Evolutionary conservation across 805 yeast genomes (phyloP), one percentile per base, ranked within the genome.

Genomic region (Saitoella complicata): DNA sequence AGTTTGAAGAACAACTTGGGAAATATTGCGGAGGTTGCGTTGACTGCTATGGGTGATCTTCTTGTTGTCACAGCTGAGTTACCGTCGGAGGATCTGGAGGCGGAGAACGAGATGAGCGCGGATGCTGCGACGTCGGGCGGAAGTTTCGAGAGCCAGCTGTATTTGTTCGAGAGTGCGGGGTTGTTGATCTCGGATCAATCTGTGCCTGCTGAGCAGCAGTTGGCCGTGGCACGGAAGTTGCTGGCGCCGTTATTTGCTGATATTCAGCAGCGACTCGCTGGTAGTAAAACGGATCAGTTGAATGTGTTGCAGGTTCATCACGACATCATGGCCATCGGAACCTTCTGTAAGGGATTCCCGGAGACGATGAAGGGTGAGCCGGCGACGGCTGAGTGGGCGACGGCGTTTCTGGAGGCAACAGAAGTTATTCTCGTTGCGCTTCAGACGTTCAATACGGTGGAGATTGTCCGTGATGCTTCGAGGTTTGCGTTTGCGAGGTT

Each of bases 91-190:
- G 56, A 59, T 9, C 49, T 42, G 31, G 55, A 55, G 13, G 57
- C 56, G 37, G 63, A 63, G 32, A 42, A 44, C 8, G 65, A 65
- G 6, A 30, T 33, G 7, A 80, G 77, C 40, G 76, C 74, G 7
- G 73, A 69, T 48, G 70, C 66, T 31, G 57, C 66, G 31, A 65
- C 68, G 30, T 65, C 62, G 36, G 65, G 70, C 43, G 74, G 77
- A 1, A 67, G 66, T 37, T 86, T 88, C 63, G 83, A 78, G 51
- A 75, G 75, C 53, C 95, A 88, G 61, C 64, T 84, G 42, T 78
- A 83, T 55, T 62, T 91, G 29, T 88, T 82, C 60, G 98, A 91
- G 63, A 73, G 94, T 3, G 68, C 83, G 45, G 97, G 98, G 5
- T 59, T 84, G 45, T 66, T 91, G 49, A 75, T 84, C 39, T 69